A percentile compares a stretch with the other conserved stretches of the same genome.
Evolutionary conservation across 495 filamentous ascomycete species (phyloP).

Genomic region (Aspergillus sclerotiicarbonarius): DNA sequence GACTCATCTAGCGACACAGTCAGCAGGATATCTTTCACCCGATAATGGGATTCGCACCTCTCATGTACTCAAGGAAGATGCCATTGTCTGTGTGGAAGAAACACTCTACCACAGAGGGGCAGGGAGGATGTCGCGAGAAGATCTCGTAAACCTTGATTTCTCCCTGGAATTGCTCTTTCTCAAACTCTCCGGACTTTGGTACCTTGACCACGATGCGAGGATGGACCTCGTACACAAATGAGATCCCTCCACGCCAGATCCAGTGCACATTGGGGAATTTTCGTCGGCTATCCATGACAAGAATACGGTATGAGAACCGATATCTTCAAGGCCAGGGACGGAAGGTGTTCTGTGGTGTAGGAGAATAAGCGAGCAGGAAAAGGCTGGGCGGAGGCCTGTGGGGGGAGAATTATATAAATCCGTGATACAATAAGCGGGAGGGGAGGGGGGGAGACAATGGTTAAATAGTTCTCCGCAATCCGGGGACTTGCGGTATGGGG

Average conservation of each 20-base stretch:
- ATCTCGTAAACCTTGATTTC: conserved; percentile 33
- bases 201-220: conserved; percentile 39
- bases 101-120: conserved; percentile 33
- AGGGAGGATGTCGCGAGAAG: conserved; percentile 29
- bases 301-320: conserved; percentile 10
- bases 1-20: conserved; percentile 17
- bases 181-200: conserved; percentile 32
- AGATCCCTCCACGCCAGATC: conserved; percentile 35
- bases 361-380: too few species aligned
- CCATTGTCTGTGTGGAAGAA: conserved; percentile 30
- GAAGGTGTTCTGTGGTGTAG: too few species aligned
- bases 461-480: too few species aligned
- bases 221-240: conserved; percentile 40
- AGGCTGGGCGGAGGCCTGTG: too few species aligned
- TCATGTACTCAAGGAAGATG: conserved; percentile 42
- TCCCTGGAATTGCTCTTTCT: conserved; percentile 33
- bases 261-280: conserved; percentile 30
- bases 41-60: conserved; percentile 21
- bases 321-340: neutral
- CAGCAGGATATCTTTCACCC: conserved; percentile 12
- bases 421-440: neutral
- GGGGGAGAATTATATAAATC: too few species aligned
- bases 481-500: too few species aligned
- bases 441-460: neutral
- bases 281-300: conserved; percentile 22